Evolutionary conservation across 768 basidiomycete genomes (phyloP), one percentile per base, ranked within the genome.

Genomic region (Lanmaoa rubissima): DNA sequence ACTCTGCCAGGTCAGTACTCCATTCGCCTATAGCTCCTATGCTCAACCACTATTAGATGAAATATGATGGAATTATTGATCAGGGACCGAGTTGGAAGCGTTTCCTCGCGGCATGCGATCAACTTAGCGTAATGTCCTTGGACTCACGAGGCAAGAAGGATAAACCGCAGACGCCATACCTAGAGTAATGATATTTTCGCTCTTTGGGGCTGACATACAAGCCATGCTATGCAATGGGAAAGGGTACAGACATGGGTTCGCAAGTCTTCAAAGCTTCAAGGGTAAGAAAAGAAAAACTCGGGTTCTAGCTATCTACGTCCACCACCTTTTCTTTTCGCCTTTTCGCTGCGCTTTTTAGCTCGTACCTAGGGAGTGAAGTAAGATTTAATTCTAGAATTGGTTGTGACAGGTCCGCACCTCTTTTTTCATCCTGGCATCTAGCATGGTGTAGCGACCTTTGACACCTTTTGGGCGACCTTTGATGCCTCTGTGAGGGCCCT

Each of bases 391-490:
- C 35, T 14, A 13, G 46, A 50, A 41, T 38, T 17, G 35, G 13
- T 6, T 1, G 21, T 1, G 17, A 24, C 10, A 5, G 10, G 17
- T 24, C 31, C 44, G 36, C 42, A 90, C 91, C 83, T 94, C 92
- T 82, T 95, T 97, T 73, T 82, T 91, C 89, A 94, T 94, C 62
- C 95, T 79, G 5, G 92, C 76, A 73, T 97, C 95, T 1, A 96
- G 93, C 92, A 97, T 97, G 39, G 86, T 77, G 73, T 97, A 98
- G 47, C 90, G 83, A 34, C 96, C 97, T 75, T 97, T 98, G 57
- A 98, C 87, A 59, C 97, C 97, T 70, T 89, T 96, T 28, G 97
- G 96, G 50, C 97, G 75, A 16, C 96, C 97, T 75, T 94, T 90
- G 55, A 96, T 68, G 45, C 94, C 97, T 65, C 83, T 92, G 70